Evolutionary conservation across 768 basidiomycete genomes (phyloP).

Genomic region (Crucibulum laeve): DNA sequence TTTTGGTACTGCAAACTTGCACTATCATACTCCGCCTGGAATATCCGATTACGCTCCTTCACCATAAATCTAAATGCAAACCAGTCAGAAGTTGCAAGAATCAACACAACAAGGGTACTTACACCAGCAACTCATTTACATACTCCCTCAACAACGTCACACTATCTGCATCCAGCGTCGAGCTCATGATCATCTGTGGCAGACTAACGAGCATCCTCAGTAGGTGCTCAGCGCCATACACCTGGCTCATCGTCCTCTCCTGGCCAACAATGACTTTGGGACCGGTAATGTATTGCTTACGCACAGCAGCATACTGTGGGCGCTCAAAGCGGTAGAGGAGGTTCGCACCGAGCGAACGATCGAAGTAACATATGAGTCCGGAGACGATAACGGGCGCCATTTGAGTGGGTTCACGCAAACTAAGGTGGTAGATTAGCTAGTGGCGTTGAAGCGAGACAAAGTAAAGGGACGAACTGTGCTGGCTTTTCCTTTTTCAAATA

Average conservation of each 20-base stretch:
- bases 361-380: conserved; percentile 89
- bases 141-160: conserved; percentile 82
- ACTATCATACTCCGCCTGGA: conserved; percentile 75
- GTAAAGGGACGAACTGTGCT: conserved; percentile 32
- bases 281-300: conserved; percentile 70
- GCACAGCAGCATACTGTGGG: conserved; percentile 82
- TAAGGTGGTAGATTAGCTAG: conserved; percentile 17
- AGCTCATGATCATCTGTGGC: conserved; percentile 85
- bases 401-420: conserved; percentile 64
- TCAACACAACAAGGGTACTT: conserved; percentile 15
- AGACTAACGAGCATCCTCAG: conserved; percentile 89
- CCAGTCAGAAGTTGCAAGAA: neutral
- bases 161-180: conserved; percentile 88
- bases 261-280: conserved; percentile 60
- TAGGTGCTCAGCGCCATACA: conserved; percentile 95
- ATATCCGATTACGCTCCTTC: conserved; percentile 66
- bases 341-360: conserved; percentile 84
- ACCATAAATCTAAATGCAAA: conserved; percentile 66
- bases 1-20: conserved; percentile 80
- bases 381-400: conserved; percentile 78
- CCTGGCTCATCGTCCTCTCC: conserved; percentile 82
- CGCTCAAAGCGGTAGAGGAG: conserved; percentile 94
- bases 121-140: conserved; percentile 85
- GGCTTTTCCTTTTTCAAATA: conserved; percentile 51
- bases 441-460: neutral